phyloP scores from a whole-genome alignment of 345 rosid genomes.

The Sonneratia caseolaris region DNA sequence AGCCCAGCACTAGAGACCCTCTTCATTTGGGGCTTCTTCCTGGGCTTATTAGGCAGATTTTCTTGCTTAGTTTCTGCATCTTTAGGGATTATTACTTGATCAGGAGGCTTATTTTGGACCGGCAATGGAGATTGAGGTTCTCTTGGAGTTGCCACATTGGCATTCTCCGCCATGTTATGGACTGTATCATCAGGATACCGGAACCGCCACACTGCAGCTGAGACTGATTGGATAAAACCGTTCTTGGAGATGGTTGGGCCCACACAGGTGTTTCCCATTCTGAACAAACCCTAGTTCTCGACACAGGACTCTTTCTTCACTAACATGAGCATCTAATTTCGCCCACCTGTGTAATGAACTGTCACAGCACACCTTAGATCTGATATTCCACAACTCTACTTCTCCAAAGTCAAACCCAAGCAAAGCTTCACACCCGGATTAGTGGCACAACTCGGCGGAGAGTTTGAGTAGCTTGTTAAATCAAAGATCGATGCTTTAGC shows the following conservation, averaged over 20 bases:
- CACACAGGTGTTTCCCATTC: conserved; percentile 38
- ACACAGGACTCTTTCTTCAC: not conserved
- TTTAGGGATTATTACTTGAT: conserved; percentile 22
- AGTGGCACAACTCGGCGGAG: not conserved
- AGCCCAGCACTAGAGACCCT: conserved; percentile 32
- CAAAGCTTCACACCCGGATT: not conserved
- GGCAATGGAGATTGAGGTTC: conserved; percentile 18
- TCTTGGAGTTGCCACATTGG: not conserved
- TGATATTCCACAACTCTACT: not conserved
- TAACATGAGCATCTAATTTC: conserved; percentile 12
- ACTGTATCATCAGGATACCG: conserved; percentile 21
- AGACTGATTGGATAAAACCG: conserved; percentile 36
- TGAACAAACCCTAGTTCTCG: not conserved
- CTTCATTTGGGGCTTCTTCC: conserved; percentile 25
- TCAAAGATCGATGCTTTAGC: not conserved
- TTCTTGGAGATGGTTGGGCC: conserved; percentile 29
- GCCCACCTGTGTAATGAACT: not conserved
- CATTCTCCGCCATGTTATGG: not conserved
- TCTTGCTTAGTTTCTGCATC: conserved; percentile 3
- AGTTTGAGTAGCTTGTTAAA: not conserved
- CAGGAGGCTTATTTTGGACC: conserved; percentile 30
- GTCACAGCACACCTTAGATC: not conserved
- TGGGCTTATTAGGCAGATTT: conserved; percentile 9
- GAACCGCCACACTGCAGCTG: conserved; percentile 33
- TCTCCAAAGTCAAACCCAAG: not conserved